Percentiles rank a stretch among this genome's conserved stretches.
These are phyloP conservation scores for Calvatia gigantea DNA, from an alignment of 768 basidiomycete species.

Conservation along the genomic window DNA sequence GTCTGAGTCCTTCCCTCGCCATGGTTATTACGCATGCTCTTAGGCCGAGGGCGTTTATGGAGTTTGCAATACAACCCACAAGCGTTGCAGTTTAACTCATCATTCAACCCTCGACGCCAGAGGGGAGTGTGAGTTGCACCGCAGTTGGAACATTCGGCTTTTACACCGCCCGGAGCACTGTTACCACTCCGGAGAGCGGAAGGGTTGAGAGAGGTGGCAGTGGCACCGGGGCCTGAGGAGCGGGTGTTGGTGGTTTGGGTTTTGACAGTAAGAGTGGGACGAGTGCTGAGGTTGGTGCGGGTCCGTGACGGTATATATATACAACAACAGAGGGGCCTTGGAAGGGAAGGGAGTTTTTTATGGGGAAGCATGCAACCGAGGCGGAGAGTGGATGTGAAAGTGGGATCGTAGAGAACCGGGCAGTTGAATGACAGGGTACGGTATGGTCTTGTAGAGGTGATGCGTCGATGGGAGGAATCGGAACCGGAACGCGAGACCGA, in stretches of 20 bases:
- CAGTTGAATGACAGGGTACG: conserved; percentile 21
- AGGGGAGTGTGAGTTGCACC: conserved; percentile 87
- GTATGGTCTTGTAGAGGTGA: not conserved
- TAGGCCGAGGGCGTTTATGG: conserved; percentile 88
- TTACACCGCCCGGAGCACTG: conserved; percentile 53
- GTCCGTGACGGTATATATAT: conserved; percentile 23
- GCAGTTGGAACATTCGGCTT: conserved; percentile 86
- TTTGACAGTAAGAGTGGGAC: conserved; percentile 60
- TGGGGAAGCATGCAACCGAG: not conserved
- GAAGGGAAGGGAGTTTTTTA: not conserved
- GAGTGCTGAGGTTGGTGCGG: conserved; percentile 29
- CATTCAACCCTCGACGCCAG: conserved; percentile 83
- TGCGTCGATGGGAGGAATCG: not conserved
- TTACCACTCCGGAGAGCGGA: conserved; percentile 36
- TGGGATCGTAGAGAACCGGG: conserved; percentile 12
- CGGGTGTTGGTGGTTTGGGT: conserved; percentile 49
- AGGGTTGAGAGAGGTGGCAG: conserved; percentile 54
- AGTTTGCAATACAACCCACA: conserved; percentile 87
- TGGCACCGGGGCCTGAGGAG: conserved; percentile 62
- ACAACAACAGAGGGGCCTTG: not conserved
- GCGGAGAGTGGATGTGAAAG: not conserved
- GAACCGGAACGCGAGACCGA: conserved; percentile 4
- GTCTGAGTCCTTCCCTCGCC: conserved; percentile 67
- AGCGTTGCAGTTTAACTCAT: conserved; percentile 87
- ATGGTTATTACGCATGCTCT: conserved; percentile 79